These are phyloP conservation scores for Helotiales sp. DNA, from an alignment of 2,329 filamentous ascomycete species.

Conservation along the genomic window DNA sequence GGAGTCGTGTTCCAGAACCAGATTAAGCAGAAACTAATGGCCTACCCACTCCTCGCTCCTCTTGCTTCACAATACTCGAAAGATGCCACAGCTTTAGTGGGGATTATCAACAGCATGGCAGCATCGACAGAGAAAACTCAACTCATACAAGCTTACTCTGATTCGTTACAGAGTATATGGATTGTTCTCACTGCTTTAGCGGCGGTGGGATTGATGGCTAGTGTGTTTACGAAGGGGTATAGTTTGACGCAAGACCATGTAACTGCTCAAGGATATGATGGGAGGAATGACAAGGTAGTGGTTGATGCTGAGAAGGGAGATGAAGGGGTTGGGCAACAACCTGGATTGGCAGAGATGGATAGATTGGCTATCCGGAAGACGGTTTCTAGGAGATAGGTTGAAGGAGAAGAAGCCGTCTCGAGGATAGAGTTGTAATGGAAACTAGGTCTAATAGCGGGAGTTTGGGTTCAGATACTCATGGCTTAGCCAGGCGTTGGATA, in stretches of 20 bases:
- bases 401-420: not conserved
- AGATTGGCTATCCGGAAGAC: conserved; percentile 4
- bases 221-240: conserved; percentile 49
- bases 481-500: not conserved
- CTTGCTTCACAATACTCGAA: conserved; percentile 30
- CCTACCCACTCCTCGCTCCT: conserved; percentile 24
- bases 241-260: conserved; percentile 47
- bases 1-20: conserved; percentile 71
- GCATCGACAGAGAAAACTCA: conserved; percentile 40
- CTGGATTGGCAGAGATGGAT: conserved; percentile 6
- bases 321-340: not conserved
- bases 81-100: conserved; percentile 32
- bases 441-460: not conserved
- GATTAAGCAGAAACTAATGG: conserved; percentile 30
- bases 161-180: conserved; percentile 55
- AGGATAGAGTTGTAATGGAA: too few species aligned
- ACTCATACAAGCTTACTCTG: conserved; percentile 53
- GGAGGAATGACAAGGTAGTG: conserved; percentile 31
- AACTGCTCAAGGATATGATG: conserved; percentile 45
- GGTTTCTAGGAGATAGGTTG: not conserved
- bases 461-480: not conserved
- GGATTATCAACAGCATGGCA: conserved; percentile 30
- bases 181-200: conserved; percentile 54
- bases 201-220: conserved; percentile 48
- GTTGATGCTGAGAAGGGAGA: not conserved